Percentiles rank a stretch among this genome's conserved stretches.
phyloP scores from a whole-genome alignment of 2,329 filamentous ascomycete genomes.

The Colletotrichum agaves region DNA sequence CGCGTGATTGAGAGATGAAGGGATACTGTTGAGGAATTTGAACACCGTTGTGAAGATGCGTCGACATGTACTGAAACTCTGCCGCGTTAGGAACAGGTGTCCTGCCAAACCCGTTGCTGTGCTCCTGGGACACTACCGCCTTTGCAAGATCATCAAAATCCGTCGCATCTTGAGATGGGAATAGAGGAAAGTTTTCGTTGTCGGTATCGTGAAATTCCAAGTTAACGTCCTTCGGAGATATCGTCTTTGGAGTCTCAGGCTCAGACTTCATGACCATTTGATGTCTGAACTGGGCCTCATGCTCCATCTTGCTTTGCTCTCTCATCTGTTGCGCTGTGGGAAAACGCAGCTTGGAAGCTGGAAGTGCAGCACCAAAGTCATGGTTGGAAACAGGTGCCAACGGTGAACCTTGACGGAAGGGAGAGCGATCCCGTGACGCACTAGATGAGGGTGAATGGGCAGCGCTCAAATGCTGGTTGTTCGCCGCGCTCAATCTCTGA shows the following conservation, averaged over 20 bases:
- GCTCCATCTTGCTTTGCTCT: slow-evolving; percentile 70
- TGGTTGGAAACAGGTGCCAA: slow-evolving; percentile 60
- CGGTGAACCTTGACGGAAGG: slow-evolving; percentile 80
- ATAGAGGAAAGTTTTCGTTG: slow-evolving; percentile 77
- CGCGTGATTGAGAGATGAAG: slow-evolving; percentile 54
- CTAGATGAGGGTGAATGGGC: slow-evolving; percentile 59
- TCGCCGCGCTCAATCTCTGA: slow-evolving; percentile 82
- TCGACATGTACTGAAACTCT: slow-evolving; percentile 44
- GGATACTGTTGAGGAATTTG: slow-evolving; percentile 63
- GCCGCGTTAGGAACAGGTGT: not conserved
- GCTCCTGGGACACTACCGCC: not conserved
- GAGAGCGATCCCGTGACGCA: slow-evolving; percentile 75
- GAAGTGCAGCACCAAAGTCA: slow-evolving; percentile 52
- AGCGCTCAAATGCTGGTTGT: slow-evolving; percentile 76
- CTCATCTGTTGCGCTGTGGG: slow-evolving; percentile 68
- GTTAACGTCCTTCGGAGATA: slow-evolving; percentile 92
- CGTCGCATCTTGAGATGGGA: slow-evolving; percentile 68
- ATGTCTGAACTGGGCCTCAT: slow-evolving; percentile 62
- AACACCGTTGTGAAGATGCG: slow-evolving; percentile 52
- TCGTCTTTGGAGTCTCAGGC: slow-evolving; percentile 77
- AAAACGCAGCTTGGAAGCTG: slow-evolving; percentile 45
- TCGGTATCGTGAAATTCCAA: slow-evolving; percentile 85
- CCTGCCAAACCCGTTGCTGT: not conserved
- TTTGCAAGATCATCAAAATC: slow-evolving; percentile 55
- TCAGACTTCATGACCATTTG: slow-evolving; percentile 54